These are phyloP conservation scores for Leptographium galeiforme DNA, from an alignment of 2,329 filamentous ascomycete genomes.

Conservation along the genomic window DNA sequence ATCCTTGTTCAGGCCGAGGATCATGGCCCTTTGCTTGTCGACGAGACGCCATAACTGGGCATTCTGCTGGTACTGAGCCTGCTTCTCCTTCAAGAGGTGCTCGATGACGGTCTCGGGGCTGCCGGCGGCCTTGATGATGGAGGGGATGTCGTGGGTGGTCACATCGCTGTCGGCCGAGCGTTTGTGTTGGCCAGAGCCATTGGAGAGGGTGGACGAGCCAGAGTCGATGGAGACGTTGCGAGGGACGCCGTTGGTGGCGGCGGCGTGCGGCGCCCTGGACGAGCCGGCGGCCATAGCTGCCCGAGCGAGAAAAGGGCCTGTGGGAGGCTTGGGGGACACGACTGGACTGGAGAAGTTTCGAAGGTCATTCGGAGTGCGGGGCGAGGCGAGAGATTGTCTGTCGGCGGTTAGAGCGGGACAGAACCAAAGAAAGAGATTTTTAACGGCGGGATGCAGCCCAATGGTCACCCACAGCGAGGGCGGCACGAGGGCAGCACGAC, in stretches of 20 bases:
- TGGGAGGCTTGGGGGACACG: conserved; percentile 28
- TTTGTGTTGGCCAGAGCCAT: conserved; percentile 43
- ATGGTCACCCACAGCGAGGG: not conserved
- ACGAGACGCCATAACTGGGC: conserved; percentile 88
- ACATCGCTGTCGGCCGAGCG: conserved; percentile 38
- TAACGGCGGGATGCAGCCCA: not conserved
- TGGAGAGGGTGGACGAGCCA: conserved; percentile 67
- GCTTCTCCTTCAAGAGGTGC: conserved; percentile 82
- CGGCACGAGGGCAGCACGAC: too few relatives aligned
- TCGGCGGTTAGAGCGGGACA: not conserved
- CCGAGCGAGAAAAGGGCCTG: conserved; percentile 24
- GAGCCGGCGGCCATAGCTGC: conserved; percentile 36
- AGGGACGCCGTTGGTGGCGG: conserved; percentile 29
- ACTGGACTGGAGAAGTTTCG: conserved; percentile 29
- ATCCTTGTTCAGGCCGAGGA: conserved; percentile 87
- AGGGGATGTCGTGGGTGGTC: conserved; percentile 61
- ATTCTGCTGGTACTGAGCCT: conserved; percentile 79
- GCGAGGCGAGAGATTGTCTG: conserved; percentile 16
- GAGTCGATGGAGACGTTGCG: conserved; percentile 88
- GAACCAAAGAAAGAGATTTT: not conserved
- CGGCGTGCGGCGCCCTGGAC: conserved; percentile 26
- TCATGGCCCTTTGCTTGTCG: conserved; percentile 91
- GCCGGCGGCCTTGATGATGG: conserved; percentile 70
- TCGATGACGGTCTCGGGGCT: conserved; percentile 81
- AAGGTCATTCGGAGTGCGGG: conserved; percentile 33